A percentile compares a stretch with the other conserved stretches of the same genome.
Conservation (phyloP, 2,329 filamentous ascomycete species). For the Parastagonospora avenae region DNA sequence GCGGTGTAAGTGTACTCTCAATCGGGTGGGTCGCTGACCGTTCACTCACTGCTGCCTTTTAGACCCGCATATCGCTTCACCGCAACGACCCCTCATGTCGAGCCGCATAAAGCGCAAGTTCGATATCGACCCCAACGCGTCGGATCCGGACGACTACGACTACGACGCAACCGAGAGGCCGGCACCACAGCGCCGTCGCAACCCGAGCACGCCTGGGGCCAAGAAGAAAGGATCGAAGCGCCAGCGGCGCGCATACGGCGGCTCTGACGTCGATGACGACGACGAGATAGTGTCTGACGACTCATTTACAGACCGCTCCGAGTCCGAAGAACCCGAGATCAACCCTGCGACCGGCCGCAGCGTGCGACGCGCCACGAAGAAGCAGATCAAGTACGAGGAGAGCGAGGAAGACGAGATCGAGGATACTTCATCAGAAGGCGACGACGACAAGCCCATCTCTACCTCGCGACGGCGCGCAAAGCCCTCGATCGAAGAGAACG, state of each 20-base stretch:
- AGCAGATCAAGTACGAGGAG: conserved; percentile 62
- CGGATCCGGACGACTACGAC: conserved; percentile 47
- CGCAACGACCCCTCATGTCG: conserved; percentile 39
- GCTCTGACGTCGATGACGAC: conserved; percentile 49
- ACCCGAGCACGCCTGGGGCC: conserved; percentile 28
- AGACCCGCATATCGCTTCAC: conserved; percentile 27
- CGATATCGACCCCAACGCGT: conserved; percentile 47
- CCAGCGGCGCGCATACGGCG: conserved; percentile 39
- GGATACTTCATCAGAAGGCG: conserved; percentile 43
- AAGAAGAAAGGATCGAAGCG: conserved; percentile 42
- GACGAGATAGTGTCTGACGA: conserved; percentile 57
- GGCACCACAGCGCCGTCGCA: conserved; percentile 38
- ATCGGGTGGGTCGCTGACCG: conserved; percentile 11
- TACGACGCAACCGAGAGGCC: conserved; percentile 40
- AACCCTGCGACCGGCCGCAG: conserved; percentile 62
- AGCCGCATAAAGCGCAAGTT: conserved; percentile 48
- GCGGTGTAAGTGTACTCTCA: conserved; percentile 32
- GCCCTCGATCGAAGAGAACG: conserved; percentile 33
- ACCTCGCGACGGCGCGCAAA: conserved; percentile 25
- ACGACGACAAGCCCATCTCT: conserved; percentile 26
- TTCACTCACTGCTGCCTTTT: conserved; percentile 24
- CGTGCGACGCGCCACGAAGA: conserved; percentile 61
- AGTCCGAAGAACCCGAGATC: conserved; percentile 56
- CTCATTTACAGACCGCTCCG: conserved; percentile 46
- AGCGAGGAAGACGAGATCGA: conserved; percentile 54